Conservation (phyloP, 371 early-diverging fungal genomes). For the Nematocida ausubeli region DNA sequence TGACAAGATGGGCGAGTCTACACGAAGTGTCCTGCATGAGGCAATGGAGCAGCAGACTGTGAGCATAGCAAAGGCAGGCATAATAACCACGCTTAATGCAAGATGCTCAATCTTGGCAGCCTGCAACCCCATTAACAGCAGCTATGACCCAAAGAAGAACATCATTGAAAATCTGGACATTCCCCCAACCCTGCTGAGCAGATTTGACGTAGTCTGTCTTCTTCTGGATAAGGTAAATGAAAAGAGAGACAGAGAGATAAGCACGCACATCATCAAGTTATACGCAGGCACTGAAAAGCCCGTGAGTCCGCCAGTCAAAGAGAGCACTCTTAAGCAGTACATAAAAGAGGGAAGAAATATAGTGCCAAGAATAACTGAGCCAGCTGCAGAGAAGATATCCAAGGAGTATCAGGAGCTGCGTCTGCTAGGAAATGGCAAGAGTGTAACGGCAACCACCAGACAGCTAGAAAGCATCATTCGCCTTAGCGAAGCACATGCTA, state of each 20-base stretch:
- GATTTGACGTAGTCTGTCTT: constrained; percentile 68
- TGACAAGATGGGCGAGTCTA: constrained; percentile 69
- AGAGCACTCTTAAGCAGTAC: constrained; percentile 65
- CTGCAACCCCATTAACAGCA: constrained; percentile 68
- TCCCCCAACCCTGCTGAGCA: constrained; percentile 66
- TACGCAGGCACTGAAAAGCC: constrained; percentile 50
- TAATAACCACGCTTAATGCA: constrained; percentile 69
- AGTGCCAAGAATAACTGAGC: constrained; percentile 74
- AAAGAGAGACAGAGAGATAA: constrained; percentile 63
- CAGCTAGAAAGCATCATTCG: constrained; percentile 97
- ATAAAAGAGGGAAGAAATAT: constrained; percentile 73
- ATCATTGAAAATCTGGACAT: constrained; percentile 69
- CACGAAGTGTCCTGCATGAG: constrained; percentile 68
- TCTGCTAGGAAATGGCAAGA: constrained; percentile 73
- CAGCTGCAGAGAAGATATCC: constrained; percentile 72
- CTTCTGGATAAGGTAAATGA: constrained; percentile 67
- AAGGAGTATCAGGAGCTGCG: constrained; percentile 81
- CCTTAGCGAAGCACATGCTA: constrained; percentile 92
- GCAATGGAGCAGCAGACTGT: constrained; percentile 69
- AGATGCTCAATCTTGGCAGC: constrained; percentile 68
- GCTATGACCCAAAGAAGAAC: constrained; percentile 67
- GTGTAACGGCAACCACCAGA: constrained; percentile 89
- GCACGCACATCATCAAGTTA: constrained; percentile 64
- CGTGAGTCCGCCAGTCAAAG: constrained; percentile 27
- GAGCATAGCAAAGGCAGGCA: constrained; percentile 69